These are phyloP conservation scores for Penicillium chermesinum DNA, from an alignment of 495 filamentous ascomycete species.

Conservation along the genomic window DNA sequence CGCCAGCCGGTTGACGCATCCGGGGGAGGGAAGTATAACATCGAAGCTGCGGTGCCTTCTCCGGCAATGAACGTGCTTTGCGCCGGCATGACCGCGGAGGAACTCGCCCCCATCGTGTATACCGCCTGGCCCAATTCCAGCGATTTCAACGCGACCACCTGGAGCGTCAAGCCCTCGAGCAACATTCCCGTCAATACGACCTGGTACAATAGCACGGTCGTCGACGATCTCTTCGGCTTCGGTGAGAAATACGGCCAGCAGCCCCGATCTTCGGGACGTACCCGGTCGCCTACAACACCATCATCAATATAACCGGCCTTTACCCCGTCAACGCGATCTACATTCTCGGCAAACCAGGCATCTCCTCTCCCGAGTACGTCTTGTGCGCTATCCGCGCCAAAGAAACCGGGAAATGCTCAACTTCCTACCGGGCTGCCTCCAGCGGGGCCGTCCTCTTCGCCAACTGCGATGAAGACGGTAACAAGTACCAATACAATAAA, in stretches of 20 bases:
- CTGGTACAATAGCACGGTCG: slow-evolving; percentile 52
- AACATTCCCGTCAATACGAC: slow-evolving; percentile 24
- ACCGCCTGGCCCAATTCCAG: slow-evolving; percentile 45
- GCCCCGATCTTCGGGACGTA: slow-evolving; percentile 62
- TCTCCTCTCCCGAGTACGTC: slow-evolving; percentile 42
- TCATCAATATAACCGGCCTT: slow-evolving; percentile 48
- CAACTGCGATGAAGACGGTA: slow-evolving; percentile 51
- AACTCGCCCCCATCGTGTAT: slow-evolving; percentile 60
- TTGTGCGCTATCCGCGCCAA: slow-evolving; percentile 59
- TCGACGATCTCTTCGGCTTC: slow-evolving; percentile 68
- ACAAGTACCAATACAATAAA: slow-evolving; percentile 49
- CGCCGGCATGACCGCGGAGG: slow-evolving; percentile 51
- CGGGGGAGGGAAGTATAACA: slow-evolving; percentile 59
- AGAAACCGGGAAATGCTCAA: slow-evolving; percentile 55
- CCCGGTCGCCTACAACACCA: slow-evolving; percentile 58
- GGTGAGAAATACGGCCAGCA: slow-evolving; percentile 42
- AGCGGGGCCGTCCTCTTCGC: slow-evolving; percentile 50
- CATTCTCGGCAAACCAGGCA: slow-evolving; percentile 50
- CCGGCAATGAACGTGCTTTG: slow-evolving; percentile 68
- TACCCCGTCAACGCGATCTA: slow-evolving; percentile 52
- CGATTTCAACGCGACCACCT: slow-evolving; percentile 33
- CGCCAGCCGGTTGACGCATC: slow-evolving; percentile 58
- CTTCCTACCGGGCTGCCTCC: slow-evolving; percentile 52
- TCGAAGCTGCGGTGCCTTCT: slow-evolving; percentile 60
- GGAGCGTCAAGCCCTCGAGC: slow-evolving; percentile 11